phyloP scores from a whole-genome alignment of 2,329 filamentous ascomycete species.

The Xylaria multiplex region DNA sequence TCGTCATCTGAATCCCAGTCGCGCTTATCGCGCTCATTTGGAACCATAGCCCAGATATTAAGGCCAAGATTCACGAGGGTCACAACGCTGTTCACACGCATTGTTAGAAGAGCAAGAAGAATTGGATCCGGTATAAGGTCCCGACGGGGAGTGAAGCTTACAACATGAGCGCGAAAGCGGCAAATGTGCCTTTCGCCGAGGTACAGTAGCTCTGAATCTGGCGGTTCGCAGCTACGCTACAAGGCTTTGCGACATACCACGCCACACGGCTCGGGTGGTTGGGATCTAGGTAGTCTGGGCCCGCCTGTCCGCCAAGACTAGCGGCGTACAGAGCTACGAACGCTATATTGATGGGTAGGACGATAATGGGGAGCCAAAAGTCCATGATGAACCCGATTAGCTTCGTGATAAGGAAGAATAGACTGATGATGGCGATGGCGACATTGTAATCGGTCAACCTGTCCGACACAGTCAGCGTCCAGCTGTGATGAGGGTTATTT shows the following conservation, averaged over 20 bases:
- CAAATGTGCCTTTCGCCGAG: slow-evolving; percentile 75
- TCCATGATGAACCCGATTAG: slow-evolving; percentile 75
- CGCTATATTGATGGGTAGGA: slow-evolving; percentile 64
- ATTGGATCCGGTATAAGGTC: not conserved
- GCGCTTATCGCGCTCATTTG: slow-evolving; percentile 64
- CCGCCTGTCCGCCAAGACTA: slow-evolving; percentile 76
- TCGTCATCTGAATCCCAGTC: slow-evolving; percentile 54
- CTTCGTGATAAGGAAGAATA: slow-evolving; percentile 80
- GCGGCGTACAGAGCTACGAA: slow-evolving; percentile 71
- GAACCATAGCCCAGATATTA: slow-evolving; percentile 66
- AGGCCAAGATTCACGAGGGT: slow-evolving; percentile 69
- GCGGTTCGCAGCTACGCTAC: slow-evolving; percentile 66
- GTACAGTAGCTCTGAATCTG: slow-evolving; percentile 68
- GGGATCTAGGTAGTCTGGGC: slow-evolving; percentile 76
- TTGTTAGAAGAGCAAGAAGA: slow-evolving; percentile 15
- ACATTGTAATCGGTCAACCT: slow-evolving; percentile 82
- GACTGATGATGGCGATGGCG: slow-evolving; percentile 77
- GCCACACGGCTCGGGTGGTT: slow-evolving; percentile 69
- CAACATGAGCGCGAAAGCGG: slow-evolving; percentile 73
- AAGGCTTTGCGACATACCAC: slow-evolving; percentile 81
- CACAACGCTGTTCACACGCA: slow-evolving; percentile 58
- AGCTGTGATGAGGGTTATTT: not conserved
- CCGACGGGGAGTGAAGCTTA: slow-evolving; percentile 55
- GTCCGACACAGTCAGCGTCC: slow-evolving; percentile 36
- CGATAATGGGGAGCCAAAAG: slow-evolving; percentile 74